phyloP scores from a whole-genome alignment of 2,329 filamentous ascomycete species.

The Mycogone perniciosa region DNA sequence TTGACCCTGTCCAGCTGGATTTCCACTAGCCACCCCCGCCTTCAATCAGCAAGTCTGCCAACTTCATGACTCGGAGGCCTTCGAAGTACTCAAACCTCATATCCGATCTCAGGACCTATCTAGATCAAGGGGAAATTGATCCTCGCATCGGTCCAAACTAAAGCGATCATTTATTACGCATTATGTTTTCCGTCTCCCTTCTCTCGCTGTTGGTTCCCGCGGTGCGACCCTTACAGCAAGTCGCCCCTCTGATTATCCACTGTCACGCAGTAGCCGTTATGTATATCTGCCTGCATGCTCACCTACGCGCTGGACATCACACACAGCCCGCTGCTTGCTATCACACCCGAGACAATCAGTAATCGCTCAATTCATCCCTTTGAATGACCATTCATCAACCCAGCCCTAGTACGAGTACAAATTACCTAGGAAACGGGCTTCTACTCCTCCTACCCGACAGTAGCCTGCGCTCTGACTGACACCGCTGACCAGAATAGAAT shows the following conservation, averaged over 20 bases:
- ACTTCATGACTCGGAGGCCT: too few relatives aligned
- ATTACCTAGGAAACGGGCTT: background rate
- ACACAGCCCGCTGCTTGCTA: background rate
- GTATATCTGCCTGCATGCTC: background rate
- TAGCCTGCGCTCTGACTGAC: background rate
- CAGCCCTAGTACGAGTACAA: background rate
- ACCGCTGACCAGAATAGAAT: background rate
- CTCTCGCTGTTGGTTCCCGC: background rate
- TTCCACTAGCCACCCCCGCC: too few relatives aligned
- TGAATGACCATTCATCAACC: background rate
- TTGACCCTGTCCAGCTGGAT: too few relatives aligned
- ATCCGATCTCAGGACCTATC: too few relatives aligned
- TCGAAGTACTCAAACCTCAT: too few relatives aligned
- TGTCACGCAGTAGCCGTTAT: background rate
- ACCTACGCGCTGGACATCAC: background rate
- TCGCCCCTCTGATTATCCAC: background rate
- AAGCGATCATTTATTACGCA: background rate
- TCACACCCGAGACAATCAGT: background rate
- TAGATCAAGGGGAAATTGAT: too few relatives aligned
- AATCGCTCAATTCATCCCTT: background rate
- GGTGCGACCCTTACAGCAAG: background rate
- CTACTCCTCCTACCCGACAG: background rate
- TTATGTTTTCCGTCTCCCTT: background rate
- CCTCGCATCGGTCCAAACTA: background rate
- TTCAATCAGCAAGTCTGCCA: too few relatives aligned